Conservation (phyloP, 2,329 filamentous ascomycete genomes). For the Fusarium palustre region DNA sequence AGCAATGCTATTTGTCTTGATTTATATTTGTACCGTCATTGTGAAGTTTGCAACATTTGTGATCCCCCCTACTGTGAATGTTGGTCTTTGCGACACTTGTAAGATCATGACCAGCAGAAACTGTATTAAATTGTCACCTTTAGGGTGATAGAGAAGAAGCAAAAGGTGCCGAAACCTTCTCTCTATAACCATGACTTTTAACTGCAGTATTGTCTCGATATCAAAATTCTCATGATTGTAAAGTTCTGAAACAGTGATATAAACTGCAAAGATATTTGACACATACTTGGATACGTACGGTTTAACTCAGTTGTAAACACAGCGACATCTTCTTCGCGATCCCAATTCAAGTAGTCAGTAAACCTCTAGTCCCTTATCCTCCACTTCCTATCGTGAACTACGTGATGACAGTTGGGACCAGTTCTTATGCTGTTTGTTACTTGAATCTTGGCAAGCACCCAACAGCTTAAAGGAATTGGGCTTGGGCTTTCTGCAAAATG, state of each 20-base stretch:
- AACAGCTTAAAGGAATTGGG: no score
- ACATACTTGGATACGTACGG: neutral
- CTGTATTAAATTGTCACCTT: neutral
- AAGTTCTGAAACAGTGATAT: neutral
- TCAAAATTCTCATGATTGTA: neutral
- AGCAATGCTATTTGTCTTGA: slow-evolving; percentile 42
- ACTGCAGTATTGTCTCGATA: neutral
- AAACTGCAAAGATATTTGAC: neutral
- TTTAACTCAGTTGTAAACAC: neutral
- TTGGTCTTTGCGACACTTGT: neutral
- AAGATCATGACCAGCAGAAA: neutral
- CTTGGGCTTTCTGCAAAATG: neutral
- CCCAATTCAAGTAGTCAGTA: neutral
- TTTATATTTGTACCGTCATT: neutral
- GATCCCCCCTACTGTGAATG: neutral
- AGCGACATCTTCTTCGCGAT: neutral
- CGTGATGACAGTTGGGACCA: neutral
- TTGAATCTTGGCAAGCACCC: no score
- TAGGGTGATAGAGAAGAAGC: neutral
- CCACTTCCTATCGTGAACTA: neutral
- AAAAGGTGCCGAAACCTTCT: neutral
- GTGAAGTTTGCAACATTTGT: neutral
- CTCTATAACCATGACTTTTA: neutral
- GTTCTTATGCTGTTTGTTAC: neutral
- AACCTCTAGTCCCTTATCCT: neutral